A percentile compares a stretch with the other conserved stretches of the same genome.
phyloP scores from a whole-genome alignment of 1,139 yeast species.

The Pichia sp. region DNA sequence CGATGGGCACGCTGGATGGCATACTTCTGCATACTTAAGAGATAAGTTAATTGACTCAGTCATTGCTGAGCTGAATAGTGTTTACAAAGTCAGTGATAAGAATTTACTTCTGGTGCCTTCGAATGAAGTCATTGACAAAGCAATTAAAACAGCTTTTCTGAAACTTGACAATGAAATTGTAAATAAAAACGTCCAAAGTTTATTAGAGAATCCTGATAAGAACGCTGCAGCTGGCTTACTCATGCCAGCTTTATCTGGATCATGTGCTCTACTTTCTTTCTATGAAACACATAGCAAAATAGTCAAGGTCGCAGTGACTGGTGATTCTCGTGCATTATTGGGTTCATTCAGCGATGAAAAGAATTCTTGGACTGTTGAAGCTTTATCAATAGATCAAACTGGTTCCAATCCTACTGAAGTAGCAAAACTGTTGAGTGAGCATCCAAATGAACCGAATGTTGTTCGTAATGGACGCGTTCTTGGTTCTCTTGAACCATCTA shows the following conservation, averaged over 20 bases:
- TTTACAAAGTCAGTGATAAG: slow-evolving; percentile 48
- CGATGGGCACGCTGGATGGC: slow-evolving; percentile 98
- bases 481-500: slow-evolving; percentile 91
- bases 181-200: slow-evolving; percentile 58
- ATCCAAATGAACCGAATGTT: slow-evolving; percentile 83
- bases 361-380: slow-evolving; percentile 81
- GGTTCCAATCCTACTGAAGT: slow-evolving; percentile 89
- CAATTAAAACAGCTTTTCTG: slow-evolving; percentile 74
- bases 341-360: slow-evolving; percentile 59
- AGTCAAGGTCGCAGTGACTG: slow-evolving; percentile 88
- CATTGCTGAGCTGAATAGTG: slow-evolving; percentile 66
- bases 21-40: slow-evolving; percentile 76
- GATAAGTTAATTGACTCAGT: slow-evolving; percentile 72
- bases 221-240: slow-evolving; percentile 64
- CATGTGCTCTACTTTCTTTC: slow-evolving; percentile 84
- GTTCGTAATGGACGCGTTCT: slow-evolving; percentile 83
- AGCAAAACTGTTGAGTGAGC: slow-evolving; percentile 74
- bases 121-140: slow-evolving; percentile 65
- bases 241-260: slow-evolving; percentile 92
- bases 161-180: slow-evolving; percentile 85
- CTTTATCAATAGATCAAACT: slow-evolving; percentile 87
- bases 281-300: slow-evolving; percentile 69
- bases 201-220: slow-evolving; percentile 56
- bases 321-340: slow-evolving; percentile 89
- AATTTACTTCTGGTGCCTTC: slow-evolving; percentile 46